Base-by-base conservation (phyloP, 2,329 filamentous ascomycete species). In the Colletotrichum sp. region DNA sequence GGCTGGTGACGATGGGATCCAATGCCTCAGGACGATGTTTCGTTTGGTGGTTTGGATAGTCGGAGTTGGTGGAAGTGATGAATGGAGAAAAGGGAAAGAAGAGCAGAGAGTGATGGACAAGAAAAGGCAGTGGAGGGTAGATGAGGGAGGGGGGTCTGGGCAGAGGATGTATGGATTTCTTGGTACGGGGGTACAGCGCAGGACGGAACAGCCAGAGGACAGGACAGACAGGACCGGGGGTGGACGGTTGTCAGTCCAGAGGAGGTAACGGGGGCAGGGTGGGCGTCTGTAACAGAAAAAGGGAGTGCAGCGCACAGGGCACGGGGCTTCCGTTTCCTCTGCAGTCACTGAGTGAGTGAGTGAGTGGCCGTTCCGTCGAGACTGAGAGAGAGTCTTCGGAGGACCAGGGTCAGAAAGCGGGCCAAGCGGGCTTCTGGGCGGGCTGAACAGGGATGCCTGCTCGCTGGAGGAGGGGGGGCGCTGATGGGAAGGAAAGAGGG, bases 1-100 rank as follows among this genome's bases (percentile, higher is more conserved):
- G 74, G 71, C 71, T 62, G 21, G 60, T 67, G 62, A 74, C 44
- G 71, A 71, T 71, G 60, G 49, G 21, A 21, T 36, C 12, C 71
- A 67, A 67, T 68, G 67, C 73, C 70, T 32, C 57, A 63, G 63
- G 64, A 26, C 13, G 9, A 21, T 73, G 64, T 60, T 72, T 72
- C 55, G 71, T 49, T 74, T 70, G 70, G 63, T 73, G 39, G 57
- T 68, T 52, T 52, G 81, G 72, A 64, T 79, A 79, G 24, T 26
- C 10, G 59, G 9, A 62, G 36, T 10, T 71, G 72, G 60, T n/a
- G 13, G 59, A 8, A 15, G 21, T 18, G 21, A 30, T 39, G 21
- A 55, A 73, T 63, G 72, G 55, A 62, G 71, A 39, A 36, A 34
- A 30, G 32, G 60, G 64, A 57, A 67, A n/a, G 52, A 34, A 60